phyloP scores from a whole-genome alignment of 2,329 filamentous ascomycete genomes.

The Basipetospora chlamydospora region DNA sequence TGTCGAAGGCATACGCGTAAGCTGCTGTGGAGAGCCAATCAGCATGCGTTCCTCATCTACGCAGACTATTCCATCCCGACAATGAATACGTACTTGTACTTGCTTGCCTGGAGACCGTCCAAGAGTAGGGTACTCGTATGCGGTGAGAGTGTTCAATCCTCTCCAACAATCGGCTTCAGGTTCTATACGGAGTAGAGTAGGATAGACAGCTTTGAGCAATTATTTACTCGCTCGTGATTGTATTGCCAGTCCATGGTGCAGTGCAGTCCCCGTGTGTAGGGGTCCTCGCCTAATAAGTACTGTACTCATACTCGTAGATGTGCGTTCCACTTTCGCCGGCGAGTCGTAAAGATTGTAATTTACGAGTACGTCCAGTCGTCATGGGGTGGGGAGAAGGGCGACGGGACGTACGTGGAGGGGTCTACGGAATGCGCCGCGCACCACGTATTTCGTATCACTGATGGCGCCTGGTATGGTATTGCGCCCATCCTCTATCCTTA shows the following conservation, averaged over 20 bases:
- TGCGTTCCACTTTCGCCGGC: background rate
- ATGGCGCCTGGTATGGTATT: background rate
- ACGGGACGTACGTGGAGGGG: background rate
- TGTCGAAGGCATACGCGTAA: conserved; percentile 15
- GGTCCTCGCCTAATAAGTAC: background rate
- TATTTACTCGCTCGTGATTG: too few relatives aligned
- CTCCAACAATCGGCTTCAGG: too few relatives aligned
- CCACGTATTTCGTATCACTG: conserved; percentile 3
- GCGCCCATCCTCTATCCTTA: background rate
- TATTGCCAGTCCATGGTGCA: background rate
- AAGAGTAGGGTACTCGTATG: too few relatives aligned
- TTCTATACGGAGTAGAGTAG: too few relatives aligned
- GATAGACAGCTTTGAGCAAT: background rate
- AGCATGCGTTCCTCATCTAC: conserved; percentile 4
- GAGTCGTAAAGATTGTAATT: conserved; percentile 5
- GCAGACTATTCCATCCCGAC: conserved; percentile 3
- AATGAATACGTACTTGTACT: conserved; percentile 4
- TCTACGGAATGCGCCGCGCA: background rate
- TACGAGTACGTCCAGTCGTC: background rate
- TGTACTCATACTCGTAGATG: too few relatives aligned
- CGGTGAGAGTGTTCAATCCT: too few relatives aligned
- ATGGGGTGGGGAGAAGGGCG: background rate
- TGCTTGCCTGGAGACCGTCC: too few relatives aligned
- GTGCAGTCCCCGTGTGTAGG: conserved; percentile 1
- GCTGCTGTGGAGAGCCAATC: conserved; percentile 15